Percentiles rank a stretch among this genome's conserved stretches.
phyloP scores from a whole-genome alignment of 345 rosid genomes.

The Eucalyptus albens region DNA sequence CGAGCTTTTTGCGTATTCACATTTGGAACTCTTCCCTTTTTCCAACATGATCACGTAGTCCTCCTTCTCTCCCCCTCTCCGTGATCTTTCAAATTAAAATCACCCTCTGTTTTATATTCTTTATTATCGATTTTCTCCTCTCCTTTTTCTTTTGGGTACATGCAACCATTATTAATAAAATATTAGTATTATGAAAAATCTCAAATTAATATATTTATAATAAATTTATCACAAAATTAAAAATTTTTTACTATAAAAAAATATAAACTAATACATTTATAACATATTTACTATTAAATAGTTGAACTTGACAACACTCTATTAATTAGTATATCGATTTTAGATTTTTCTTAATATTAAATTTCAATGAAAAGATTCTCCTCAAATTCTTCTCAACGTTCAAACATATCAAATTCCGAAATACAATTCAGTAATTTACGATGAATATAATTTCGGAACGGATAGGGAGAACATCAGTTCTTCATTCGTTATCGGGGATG shows the following conservation, averaged over 20 bases:
- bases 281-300: too few species aligned
- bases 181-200: too few species aligned
- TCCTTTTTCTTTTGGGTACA: background rate
- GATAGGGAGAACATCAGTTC: background rate
- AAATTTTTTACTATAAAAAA: too few species aligned
- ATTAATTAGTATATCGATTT: too few species aligned
- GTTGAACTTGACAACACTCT: accelerated
- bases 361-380: too few species aligned
- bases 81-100: background rate
- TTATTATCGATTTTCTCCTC: too few species aligned
- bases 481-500: background rate
- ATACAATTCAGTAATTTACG: background rate
- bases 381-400: background rate
- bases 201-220: too few species aligned
- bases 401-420: background rate
- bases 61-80: background rate
- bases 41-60: background rate
- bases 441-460: background rate
- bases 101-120: too few species aligned
- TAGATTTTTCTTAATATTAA: background rate
- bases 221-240: too few species aligned
- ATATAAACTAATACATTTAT: too few species aligned
- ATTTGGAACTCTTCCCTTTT: background rate
- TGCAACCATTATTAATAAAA: background rate
- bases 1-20: background rate